phyloP scores from a whole-genome alignment of 495 filamentous ascomycete genomes.

The Aspergillus heteromorphus region DNA sequence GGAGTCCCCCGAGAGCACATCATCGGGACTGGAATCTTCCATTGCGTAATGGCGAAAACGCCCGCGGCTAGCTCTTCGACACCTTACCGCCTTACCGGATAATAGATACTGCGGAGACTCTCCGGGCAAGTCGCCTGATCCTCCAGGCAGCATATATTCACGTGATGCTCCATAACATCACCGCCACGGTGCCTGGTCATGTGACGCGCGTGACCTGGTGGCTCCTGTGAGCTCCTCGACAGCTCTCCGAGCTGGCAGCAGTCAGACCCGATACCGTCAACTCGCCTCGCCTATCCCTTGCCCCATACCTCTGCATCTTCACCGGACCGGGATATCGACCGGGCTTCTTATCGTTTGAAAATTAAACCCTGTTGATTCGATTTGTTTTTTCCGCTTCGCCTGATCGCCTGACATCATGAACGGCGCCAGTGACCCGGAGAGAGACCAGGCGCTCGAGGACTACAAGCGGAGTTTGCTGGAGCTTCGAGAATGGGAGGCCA shows the following conservation, averaged over 20 bases:
- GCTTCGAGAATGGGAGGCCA: slow-evolving; percentile 96
- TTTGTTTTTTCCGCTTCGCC: not conserved
- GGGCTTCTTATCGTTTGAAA: too few relatives aligned
- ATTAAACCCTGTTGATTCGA: too few relatives aligned
- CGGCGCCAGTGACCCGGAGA: slow-evolving; percentile 56
- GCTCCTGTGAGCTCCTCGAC: slow-evolving; percentile 28
- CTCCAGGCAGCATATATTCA: slow-evolving; percentile 12
- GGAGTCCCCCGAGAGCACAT: too few relatives aligned
- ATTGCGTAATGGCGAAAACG: slow-evolving; percentile 22
- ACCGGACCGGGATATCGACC: not conserved
- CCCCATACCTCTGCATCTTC: not conserved
- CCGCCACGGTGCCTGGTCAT: slow-evolving; percentile 14
- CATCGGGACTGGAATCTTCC: slow-evolving; percentile 9
- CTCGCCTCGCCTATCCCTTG: slow-evolving; percentile 5
- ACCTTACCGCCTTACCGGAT: slow-evolving; percentile 8
- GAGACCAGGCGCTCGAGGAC: slow-evolving; percentile 75
- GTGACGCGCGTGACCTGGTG: slow-evolving; percentile 18
- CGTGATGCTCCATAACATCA: slow-evolving; percentile 18
- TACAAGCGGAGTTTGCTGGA: slow-evolving; percentile 93
- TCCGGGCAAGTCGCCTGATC: not conserved
- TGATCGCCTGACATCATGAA: slow-evolving; percentile 31
- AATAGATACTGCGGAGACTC: not conserved
- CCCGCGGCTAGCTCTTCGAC: not conserved
- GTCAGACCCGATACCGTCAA: slow-evolving; percentile 13
- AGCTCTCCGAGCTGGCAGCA: slow-evolving; percentile 18